A percentile compares a stretch with the other conserved stretches of the same genome.
Evolutionary conservation across 2,329 filamentous ascomycete species (phyloP).

Genomic region (Pyricularia pennisetigena): DNA sequence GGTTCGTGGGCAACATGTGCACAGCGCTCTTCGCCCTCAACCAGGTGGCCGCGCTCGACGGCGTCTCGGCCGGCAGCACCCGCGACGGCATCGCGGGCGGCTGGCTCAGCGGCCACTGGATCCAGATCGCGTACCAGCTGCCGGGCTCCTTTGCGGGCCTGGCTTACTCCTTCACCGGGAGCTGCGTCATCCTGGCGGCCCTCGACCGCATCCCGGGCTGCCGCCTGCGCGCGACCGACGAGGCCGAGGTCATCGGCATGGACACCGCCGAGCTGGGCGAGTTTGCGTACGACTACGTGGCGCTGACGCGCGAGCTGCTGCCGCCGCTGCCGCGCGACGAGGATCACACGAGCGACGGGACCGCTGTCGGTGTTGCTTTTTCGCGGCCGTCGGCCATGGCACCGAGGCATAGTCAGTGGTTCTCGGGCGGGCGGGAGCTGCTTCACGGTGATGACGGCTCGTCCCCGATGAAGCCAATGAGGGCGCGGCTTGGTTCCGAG

Average conservation of each 20-base stretch:
- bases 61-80: slow-evolving; percentile 29
- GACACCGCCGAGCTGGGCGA: slow-evolving; percentile 73
- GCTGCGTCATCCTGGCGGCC: slow-evolving; percentile 58
- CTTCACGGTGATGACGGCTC: not conserved
- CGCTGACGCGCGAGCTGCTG: slow-evolving; percentile 31
- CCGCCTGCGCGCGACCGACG: slow-evolving; percentile 54
- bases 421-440: not conserved
- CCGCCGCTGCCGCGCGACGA: too few relatives aligned
- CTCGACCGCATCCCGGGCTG: slow-evolving; percentile 64
- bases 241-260: slow-evolving; percentile 59
- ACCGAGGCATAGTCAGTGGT: not conserved
- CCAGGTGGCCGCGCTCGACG: slow-evolving; percentile 66
- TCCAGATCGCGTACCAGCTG: slow-evolving; percentile 63
- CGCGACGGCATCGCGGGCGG: slow-evolving; percentile 41
- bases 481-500: not conserved
- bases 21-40: slow-evolving; percentile 69
- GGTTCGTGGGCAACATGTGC: slow-evolving; percentile 69
- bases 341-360: too few relatives aligned
- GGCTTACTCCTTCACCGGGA: slow-evolving; percentile 57
- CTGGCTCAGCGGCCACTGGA: slow-evolving; percentile 62
- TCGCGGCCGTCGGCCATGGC: not conserved
- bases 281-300: slow-evolving; percentile 78
- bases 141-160: slow-evolving; percentile 56
- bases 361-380: too few relatives aligned
- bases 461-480: not conserved